Base-by-base conservation (phyloP, 2,329 filamentous ascomycete genomes). In the Fusarium coffeatum region DNA sequence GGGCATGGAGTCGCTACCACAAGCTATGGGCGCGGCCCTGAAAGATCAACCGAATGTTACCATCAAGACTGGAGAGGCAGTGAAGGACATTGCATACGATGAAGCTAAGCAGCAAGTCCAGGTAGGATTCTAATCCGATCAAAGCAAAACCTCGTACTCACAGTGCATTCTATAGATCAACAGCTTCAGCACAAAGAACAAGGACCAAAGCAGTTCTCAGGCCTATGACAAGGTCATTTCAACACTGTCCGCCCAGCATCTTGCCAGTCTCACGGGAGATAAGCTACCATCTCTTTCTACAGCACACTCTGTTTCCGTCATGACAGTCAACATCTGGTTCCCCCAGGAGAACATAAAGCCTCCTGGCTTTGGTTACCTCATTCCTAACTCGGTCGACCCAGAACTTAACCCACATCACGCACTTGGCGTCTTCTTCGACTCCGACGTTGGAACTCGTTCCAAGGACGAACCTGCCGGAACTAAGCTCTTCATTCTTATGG, bases 391-490 rank as follows among this genome's bases (percentile, higher is more conserved):
- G 18, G 85, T 93, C 2, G 86, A 90, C 5, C 84, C 86, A 49
- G 88, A 89, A 40, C 85, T 93, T 70, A 97, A 97, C 77, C 92
- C 93, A 2, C 93, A 97, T 78, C 87, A 89, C 66, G 92, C 91
- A 1, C 89, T 99, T 8, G 96, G 96, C 67, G 94, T 98, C 55
- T 92, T 98, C 64, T 98, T 98, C 79, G 94, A 97, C 80, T 93
- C 90, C 4, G 89, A 93, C 68, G 86, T 82, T 30, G 68, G 76
- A 57, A 68, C 73, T 45, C 74, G 80, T 50, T 86, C 85, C 20
- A 84, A 87, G 72, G 88, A 91, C 76, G 79, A 80, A 65, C 79
- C 79, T n/a, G 69, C 71, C 37, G 93, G 93, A 25, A 97, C 93
- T 16, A 97, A 97, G 79, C 81, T 98, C 55, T 97, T 95, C 18